A percentile compares a stretch with the other conserved stretches of the same genome.
These are phyloP conservation scores for Dentipellis fragilis DNA, from an alignment of 768 basidiomycete species.

Conservation along the genomic window DNA sequence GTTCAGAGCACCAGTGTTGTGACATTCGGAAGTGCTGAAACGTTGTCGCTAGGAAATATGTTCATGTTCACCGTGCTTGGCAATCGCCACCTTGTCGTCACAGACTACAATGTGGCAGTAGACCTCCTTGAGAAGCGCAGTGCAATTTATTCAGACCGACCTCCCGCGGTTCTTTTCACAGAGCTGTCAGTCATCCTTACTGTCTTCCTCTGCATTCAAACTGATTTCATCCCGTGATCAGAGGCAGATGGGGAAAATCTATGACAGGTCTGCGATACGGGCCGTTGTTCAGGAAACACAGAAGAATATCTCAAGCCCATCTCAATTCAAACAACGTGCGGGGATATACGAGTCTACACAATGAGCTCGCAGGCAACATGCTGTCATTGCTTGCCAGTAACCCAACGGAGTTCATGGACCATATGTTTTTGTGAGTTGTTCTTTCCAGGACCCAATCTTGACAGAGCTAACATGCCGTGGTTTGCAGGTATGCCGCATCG, in stretches of 20 bases:
- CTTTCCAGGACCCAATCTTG: background rate
- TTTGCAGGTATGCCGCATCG: background rate
- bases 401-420: background rate
- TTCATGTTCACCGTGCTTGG: background rate
- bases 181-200: background rate
- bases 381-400: background rate
- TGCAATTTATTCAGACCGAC: background rate
- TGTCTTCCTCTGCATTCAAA: background rate
- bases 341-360: background rate
- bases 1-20: background rate
- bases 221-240: background rate
- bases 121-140: background rate
- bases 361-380: background rate
- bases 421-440: background rate
- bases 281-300: background rate
- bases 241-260: background rate
- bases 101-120: background rate
- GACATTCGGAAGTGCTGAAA: background rate
- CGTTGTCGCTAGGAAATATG: background rate
- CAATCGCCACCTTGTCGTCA: background rate
- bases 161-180: background rate
- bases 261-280: background rate
- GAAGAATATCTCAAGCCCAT: background rate
- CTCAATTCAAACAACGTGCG: background rate
- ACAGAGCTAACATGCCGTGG: background rate